Evolutionary conservation across 2,329 filamentous ascomycete species (phyloP), one percentile per base, ranked within the genome.

Genomic region (Paecilomyces niveus): DNA sequence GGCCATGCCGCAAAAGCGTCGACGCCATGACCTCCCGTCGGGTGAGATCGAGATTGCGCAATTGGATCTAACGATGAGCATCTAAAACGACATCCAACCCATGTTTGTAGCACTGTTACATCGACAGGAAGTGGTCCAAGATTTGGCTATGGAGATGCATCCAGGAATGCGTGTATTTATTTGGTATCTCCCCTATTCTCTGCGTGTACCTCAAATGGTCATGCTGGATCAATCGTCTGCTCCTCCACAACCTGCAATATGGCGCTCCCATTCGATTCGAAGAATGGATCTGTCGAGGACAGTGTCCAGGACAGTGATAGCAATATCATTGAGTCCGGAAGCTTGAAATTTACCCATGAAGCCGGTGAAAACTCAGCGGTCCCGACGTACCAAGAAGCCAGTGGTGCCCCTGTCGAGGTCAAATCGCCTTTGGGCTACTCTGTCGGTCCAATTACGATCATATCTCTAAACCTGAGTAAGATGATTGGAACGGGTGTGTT

Each of bases 401-500:
- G 78, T 7, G 85, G 85, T 39, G 85, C 85, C 0, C 85, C 85
- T 0, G 82, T 87, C 3, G 85, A 87, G 67, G 72, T 71, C 1
- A 65, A 77, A 2, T 86, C 83, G 0, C 84, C 85, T 0, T 70
- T 88, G 1, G 85, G 84, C 0, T 85, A 86, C 61, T 72, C 81
- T 10, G 84, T 87, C 15, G 79, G 80, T 8, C 80, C 77, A 58
- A 61, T 82, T 3, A 83, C 84, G 0, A 81, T 85, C 24, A 73
- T 86, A 32, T 85, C 85, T 45, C 67, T 87, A 56, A 87, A 87
- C 59, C 68, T 87, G 49, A 83, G 81, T 58, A 80, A 81, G 70
- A 87, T 87, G 83, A 75, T 87, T 53, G 85, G 85, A 1, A 86
- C 83, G 0, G 84, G 84, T 53, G 80, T 86, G n/a, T 86, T 84